phyloP scores from a whole-genome alignment of 148 eudicot genomes.

The Limonium bicolor region DNA sequence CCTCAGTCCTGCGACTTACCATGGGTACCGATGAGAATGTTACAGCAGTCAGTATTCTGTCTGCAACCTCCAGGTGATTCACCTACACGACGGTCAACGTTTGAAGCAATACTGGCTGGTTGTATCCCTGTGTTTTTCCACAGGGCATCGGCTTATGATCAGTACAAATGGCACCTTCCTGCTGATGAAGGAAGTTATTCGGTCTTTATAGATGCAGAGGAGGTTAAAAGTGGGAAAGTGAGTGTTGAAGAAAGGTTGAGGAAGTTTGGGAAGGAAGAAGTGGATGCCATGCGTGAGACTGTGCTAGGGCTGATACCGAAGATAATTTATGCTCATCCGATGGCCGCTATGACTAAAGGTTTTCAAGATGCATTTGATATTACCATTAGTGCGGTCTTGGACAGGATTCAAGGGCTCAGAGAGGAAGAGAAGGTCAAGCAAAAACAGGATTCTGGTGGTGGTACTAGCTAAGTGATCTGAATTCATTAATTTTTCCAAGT shows the following conservation, averaged over 20 bases:
- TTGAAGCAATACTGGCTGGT: conserved; percentile 86
- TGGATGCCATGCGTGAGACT: conserved; percentile 3
- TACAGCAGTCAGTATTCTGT: conserved; percentile 81
- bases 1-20: conserved; percentile 77
- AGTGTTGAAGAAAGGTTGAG: conserved; percentile 2
- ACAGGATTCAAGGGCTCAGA: conserved; percentile 1
- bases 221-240: conserved; percentile 27
- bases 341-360: background rate
- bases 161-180: conserved; percentile 89
- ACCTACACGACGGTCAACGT: conserved; percentile 83
- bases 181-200: conserved; percentile 56
- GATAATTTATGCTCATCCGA: background rate
- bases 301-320: conserved; percentile 1
- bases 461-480: too few relatives aligned
- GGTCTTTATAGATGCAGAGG: conserved; percentile 2
- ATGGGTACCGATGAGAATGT: conserved; percentile 73
- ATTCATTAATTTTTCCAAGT: too few relatives aligned
- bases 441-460: too few relatives aligned
- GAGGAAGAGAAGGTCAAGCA: too few relatives aligned
- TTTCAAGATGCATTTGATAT: conserved; percentile 5
- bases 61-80: conserved; percentile 94
- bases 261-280: background rate
- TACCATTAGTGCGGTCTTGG: background rate
- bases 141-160: conserved; percentile 73
- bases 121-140: conserved; percentile 96